Percentiles rank a stretch among this genome's conserved stretches.
phyloP scores from a whole-genome alignment of 1,139 yeast species.

The Yamadazyma diospyri region DNA sequence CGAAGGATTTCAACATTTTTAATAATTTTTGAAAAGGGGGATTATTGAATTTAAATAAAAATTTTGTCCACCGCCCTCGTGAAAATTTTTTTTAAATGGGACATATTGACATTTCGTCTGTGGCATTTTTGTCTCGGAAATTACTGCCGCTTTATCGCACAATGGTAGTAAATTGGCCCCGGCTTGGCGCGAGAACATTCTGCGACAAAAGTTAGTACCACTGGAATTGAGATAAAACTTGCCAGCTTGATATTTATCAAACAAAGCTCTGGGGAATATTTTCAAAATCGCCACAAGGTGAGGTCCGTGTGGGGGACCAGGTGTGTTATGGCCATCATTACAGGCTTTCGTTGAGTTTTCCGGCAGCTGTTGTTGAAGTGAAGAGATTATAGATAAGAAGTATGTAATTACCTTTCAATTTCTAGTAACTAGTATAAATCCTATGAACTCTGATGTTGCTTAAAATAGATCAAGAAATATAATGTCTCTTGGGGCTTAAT shows the following conservation, averaged over 20 bases:
- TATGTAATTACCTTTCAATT: constrained; percentile 3
- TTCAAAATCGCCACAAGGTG: no score
- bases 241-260: not conserved
- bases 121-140: no score
- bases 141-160: no score
- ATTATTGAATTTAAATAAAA: constrained; percentile 8
- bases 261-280: not conserved
- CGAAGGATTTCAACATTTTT: constrained; percentile 35
- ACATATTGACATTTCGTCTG: not conserved
- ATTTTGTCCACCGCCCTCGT: constrained; percentile 4
- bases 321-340: no score
- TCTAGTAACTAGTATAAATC: constrained; percentile 5
- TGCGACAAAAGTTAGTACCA: no score
- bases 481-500: constrained; percentile 2
- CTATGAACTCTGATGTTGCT: constrained; percentile 7
- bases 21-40: constrained; percentile 8
- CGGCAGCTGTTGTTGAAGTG: no score
- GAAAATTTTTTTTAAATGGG: constrained; percentile 5
- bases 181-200: no score
- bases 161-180: no score
- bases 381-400: no score
- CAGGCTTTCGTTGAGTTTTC: no score
- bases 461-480: constrained; percentile 2
- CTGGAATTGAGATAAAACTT: no score
- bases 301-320: no score